phyloP scores from a whole-genome alignment of 225 moss, liverwort and hornwort species.

The Polytrichum formosum region DNA sequence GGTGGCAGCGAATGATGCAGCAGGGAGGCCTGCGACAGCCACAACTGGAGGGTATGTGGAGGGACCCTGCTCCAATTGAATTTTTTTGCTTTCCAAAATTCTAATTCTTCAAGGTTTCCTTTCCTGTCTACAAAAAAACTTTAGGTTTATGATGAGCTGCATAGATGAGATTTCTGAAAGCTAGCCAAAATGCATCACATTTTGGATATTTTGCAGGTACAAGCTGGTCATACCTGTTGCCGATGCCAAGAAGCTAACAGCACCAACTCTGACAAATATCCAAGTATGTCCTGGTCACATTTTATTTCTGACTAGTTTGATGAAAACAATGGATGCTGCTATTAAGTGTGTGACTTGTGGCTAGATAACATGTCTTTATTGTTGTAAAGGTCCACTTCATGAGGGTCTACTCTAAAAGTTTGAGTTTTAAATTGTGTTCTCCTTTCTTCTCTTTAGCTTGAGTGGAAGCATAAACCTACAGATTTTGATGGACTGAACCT shows the following conservation, averaged over 20 bases:
- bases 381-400: too few relatives aligned
- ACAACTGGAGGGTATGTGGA: conserved; percentile 78
- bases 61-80: conserved; percentile 1
- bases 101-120: neutral
- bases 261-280: conserved; percentile 68
- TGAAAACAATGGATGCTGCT: too few relatives aligned
- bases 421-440: too few relatives aligned
- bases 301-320: neutral
- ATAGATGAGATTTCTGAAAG: too few relatives aligned
- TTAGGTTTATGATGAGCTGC: too few relatives aligned
- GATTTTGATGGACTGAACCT: too few relatives aligned
- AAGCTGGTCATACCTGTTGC: conserved; percentile 75
- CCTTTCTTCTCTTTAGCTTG: too few relatives aligned
- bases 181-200: neutral
- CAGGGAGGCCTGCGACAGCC: conserved; percentile 91
- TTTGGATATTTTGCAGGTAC: conserved; percentile 49
- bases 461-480: too few relatives aligned
- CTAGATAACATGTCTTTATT: too few relatives aligned
- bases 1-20: conserved; percentile 76
- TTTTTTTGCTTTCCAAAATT: neutral
- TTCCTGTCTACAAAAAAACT: too few relatives aligned
- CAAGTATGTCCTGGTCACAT: conserved; percentile 44
- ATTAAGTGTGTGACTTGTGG: too few relatives aligned
- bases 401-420: too few relatives aligned
- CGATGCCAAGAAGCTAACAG: conserved; percentile 78